phyloP scores from a whole-genome alignment of 2,329 filamentous ascomycete species.

The Lecanicillium sp. region DNA sequence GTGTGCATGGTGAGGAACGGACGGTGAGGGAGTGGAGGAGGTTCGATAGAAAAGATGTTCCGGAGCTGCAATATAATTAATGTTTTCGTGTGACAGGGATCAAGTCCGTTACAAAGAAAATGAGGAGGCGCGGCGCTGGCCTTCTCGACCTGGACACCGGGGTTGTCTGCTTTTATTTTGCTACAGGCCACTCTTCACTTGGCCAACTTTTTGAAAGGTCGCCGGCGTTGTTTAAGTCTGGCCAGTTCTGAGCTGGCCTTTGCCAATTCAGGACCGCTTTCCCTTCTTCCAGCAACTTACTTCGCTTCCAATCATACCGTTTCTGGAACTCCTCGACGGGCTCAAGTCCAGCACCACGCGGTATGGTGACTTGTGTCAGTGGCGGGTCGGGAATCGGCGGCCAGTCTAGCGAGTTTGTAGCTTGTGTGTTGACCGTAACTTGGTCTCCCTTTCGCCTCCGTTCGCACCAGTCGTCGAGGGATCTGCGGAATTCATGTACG shows the following conservation, averaged over 20 bases:
- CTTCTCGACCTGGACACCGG: too few species aligned
- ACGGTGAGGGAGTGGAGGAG: too few species aligned
- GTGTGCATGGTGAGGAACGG: too few species aligned
- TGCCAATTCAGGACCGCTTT: conserved; percentile 18
- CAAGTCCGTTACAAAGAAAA: too few species aligned
- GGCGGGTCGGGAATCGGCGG: conserved; percentile 14
- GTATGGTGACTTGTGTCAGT: background rate
- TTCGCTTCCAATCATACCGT: conserved; percentile 3
- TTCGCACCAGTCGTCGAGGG: conserved; percentile 23
- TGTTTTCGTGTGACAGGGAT: too few species aligned
- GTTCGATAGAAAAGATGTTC: too few species aligned
- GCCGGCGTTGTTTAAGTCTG: background rate
- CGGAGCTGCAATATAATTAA: too few species aligned
- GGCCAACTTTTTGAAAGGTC: background rate
- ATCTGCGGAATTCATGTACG: conserved; percentile 23
- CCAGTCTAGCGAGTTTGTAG: conserved; percentile 22
- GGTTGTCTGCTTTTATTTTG: too few species aligned
- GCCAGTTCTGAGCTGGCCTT: conserved; percentile 18
- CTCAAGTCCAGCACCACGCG: background rate
- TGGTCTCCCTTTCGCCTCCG: conserved; percentile 14
- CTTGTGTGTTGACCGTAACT: conserved; percentile 15
- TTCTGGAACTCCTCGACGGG: conserved; percentile 4
- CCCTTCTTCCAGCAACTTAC: conserved; percentile 14
- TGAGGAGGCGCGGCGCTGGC: too few species aligned
- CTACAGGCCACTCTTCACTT: background rate